Percentiles rank a stretch among this genome's conserved stretches.
These are phyloP conservation scores for Scenedesmus sp. DNA, from an alignment of 163 green algal genomes.

Conservation along the genomic window DNA sequence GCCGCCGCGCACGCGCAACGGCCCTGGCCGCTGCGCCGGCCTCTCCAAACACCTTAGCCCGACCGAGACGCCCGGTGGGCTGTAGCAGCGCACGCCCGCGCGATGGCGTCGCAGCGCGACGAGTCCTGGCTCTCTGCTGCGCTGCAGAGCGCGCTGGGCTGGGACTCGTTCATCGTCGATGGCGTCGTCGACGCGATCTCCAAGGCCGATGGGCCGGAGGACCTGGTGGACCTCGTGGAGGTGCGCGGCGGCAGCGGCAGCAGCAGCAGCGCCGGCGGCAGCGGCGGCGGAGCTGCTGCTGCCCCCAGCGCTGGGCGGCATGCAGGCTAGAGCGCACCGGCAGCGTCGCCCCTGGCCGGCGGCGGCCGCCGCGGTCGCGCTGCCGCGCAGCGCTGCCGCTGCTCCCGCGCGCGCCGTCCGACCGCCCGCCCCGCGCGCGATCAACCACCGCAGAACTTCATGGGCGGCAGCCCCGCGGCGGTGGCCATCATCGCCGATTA, in stretches of 20 bases:
- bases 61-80: too few species aligned
- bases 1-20: too few species aligned
- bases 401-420: neutral
- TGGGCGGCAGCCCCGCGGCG: conserved; percentile 34
- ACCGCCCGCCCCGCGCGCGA: neutral
- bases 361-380: too few species aligned
- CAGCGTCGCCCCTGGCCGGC: too few species aligned
- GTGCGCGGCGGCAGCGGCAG: neutral
- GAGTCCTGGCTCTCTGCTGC: conserved; percentile 21
- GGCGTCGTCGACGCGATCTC: conserved; percentile 31
- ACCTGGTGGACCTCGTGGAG: conserved; percentile 36
- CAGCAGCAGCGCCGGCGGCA: neutral
- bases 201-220: neutral
- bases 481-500: conserved; percentile 34
- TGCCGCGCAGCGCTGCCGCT: too few species aligned
- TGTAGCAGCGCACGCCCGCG: neutral
- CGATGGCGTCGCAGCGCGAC: neutral
- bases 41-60: too few species aligned
- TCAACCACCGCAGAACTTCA: conserved; percentile 22
- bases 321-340: neutral
- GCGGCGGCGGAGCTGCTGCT: neutral
- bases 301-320: neutral
- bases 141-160: conserved; percentile 22
- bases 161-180: conserved; percentile 32
- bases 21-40: too few species aligned